Percentiles rank a stretch among this genome's conserved stretches.
Evolutionary conservation across 192 early-diverging fungal genomes (phyloP).

Genomic region (Linnemannia hyalina): DNA sequence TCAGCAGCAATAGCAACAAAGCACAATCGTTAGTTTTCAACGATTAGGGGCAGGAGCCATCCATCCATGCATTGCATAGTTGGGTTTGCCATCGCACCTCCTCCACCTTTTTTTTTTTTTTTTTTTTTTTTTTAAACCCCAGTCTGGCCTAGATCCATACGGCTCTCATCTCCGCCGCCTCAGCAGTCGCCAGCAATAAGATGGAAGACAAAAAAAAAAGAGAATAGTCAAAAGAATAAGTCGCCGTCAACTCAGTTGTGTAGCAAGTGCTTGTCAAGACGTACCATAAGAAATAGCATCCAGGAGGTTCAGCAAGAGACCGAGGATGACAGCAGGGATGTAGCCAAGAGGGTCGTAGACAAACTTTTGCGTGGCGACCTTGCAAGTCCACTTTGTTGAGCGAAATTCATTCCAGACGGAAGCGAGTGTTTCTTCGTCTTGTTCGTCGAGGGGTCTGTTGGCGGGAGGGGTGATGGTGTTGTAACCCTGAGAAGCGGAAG

Average conservation of each 20-base stretch:
- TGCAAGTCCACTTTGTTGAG: constrained; percentile 42
- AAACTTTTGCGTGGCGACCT: constrained; percentile 38
- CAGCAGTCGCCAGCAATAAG: constrained; percentile 5
- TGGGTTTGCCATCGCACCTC: not conserved
- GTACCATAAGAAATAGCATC: constrained; percentile 91
- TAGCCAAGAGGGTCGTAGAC: constrained; percentile 70
- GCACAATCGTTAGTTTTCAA: not conserved
- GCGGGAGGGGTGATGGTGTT: constrained; percentile 21
- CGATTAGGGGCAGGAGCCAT: not conserved
- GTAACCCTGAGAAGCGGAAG: constrained; percentile 11
- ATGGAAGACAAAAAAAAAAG: constrained; percentile 15
- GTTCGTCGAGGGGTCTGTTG: constrained; percentile 6
- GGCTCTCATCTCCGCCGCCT: not conserved
- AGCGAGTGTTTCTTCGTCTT: constrained; percentile 16
- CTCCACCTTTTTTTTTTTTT: not conserved
- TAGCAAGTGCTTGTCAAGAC: not conserved
- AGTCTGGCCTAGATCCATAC: constrained; percentile 4
- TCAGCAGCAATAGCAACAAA: not conserved
- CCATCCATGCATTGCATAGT: not conserved
- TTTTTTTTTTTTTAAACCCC: not conserved
- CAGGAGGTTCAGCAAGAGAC: constrained; percentile 91
- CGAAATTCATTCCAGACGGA: constrained; percentile 43
- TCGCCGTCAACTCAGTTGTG: not conserved
- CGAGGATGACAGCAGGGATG: constrained; percentile 91
- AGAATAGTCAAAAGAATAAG: constrained; percentile 2